Percentiles rank a stretch among this genome's conserved stretches.
Evolutionary conservation across 768 basidiomycete genomes (phyloP).

Genomic region (Suillus occidentalis): DNA sequence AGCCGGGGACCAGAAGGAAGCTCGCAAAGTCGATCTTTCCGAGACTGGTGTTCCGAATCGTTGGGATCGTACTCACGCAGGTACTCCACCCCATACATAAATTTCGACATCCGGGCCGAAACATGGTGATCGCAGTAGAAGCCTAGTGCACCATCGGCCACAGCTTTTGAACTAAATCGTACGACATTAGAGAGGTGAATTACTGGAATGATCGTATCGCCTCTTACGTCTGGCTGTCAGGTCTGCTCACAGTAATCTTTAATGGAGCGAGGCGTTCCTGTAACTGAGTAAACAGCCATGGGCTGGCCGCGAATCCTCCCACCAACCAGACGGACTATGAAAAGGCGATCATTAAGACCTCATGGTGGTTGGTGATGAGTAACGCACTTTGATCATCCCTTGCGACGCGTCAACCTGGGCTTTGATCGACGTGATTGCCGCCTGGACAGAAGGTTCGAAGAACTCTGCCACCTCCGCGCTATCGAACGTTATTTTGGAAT

Average conservation of each 20-base stretch:
- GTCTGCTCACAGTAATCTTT: constrained; percentile 65
- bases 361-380: constrained; percentile 3
- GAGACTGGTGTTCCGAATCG: constrained; percentile 64
- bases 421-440: constrained; percentile 68
- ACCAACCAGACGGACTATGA: constrained; percentile 77
- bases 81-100: constrained; percentile 83
- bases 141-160: constrained; percentile 80
- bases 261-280: constrained; percentile 63
- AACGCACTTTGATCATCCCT: constrained; percentile 61
- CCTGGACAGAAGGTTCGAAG: constrained; percentile 78
- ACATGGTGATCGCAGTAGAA: constrained; percentile 87
- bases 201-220: constrained; percentile 6
- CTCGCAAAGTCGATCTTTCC: constrained; percentile 68
- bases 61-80: constrained; percentile 63
- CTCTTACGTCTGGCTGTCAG: constrained; percentile 75
- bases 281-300: constrained; percentile 76
- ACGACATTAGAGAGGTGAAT: constrained; percentile 9
- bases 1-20: constrained; percentile 75
- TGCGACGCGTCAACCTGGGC: constrained; percentile 68
- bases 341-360: constrained; percentile 13
- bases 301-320: constrained; percentile 81
- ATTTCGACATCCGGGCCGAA: constrained; percentile 76
- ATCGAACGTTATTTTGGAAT: constrained; percentile 1
- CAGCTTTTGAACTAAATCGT: constrained; percentile 71
- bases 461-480: constrained; percentile 61